phyloP scores from a whole-genome alignment of 257 asterid species.

The Nemophila menziesii region DNA sequence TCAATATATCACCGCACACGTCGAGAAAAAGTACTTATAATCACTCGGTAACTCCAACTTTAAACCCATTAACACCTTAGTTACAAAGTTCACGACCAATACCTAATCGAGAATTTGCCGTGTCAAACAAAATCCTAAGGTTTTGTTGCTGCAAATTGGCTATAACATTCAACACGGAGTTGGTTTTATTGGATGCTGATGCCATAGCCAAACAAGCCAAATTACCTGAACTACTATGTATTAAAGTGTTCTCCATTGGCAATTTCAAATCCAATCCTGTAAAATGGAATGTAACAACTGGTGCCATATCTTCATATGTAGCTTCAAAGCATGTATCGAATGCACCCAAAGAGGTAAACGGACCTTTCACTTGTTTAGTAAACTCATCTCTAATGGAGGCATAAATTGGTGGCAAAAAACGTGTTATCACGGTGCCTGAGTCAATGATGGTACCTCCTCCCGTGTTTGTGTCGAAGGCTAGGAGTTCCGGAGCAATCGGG shows the following conservation, averaged over 20 bases:
- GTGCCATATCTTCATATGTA: slow-evolving; percentile 46
- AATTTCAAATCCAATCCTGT: slow-evolving; percentile 54
- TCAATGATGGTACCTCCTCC: slow-evolving; percentile 86
- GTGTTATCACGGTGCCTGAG: slow-evolving; percentile 90
- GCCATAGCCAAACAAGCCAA: slow-evolving; percentile 84
- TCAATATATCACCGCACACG: no score
- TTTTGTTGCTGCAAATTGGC: slow-evolving; percentile 95
- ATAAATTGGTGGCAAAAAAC: slow-evolving; percentile 53
- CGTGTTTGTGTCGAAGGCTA: slow-evolving; percentile 45
- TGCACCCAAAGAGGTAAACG: slow-evolving; percentile 59
- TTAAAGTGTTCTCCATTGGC: slow-evolving; percentile 70
- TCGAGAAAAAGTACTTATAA: neutral
- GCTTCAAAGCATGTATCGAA: slow-evolving; percentile 75
- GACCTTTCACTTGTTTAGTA: slow-evolving; percentile 45
- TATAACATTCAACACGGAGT: slow-evolving; percentile 60
- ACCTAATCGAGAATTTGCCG: slow-evolving; percentile 53
- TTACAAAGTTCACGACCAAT: slow-evolving; percentile 79
- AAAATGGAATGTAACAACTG: slow-evolving; percentile 42
- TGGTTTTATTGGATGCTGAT: slow-evolving; percentile 50
- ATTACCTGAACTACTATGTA: slow-evolving; percentile 72
- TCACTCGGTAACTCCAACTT: neutral
- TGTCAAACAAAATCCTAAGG: slow-evolving; percentile 66
- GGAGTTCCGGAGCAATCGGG: slow-evolving; percentile 47
- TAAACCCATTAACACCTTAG: slow-evolving; percentile 12
- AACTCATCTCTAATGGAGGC: slow-evolving; percentile 51